Evolutionary conservation across 345 rosid genomes (phyloP).

Genomic region (Eucalyptus polyanthemos): DNA sequence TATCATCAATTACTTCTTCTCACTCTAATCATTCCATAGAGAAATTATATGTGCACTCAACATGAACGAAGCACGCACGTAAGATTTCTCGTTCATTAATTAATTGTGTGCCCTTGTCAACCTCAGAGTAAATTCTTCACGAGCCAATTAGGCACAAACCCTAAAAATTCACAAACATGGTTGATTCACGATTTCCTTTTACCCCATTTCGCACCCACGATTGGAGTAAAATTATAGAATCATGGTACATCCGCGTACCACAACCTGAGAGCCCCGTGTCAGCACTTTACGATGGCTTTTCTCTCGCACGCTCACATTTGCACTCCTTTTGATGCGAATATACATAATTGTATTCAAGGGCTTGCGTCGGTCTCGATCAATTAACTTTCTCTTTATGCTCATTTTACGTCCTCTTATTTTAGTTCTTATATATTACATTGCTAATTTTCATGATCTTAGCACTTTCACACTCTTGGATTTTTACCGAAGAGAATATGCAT

Average conservation of each 20-base stretch:
- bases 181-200: neutral
- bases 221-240: neutral
- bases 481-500: neutral
- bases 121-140: neutral
- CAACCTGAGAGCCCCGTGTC: too few relatives aligned
- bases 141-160: neutral
- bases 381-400: neutral
- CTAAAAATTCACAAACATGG: neutral
- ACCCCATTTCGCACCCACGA: neutral
- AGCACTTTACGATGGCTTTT: neutral
- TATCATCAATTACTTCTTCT: neutral
- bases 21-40: neutral
- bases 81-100: neutral
- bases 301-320: neutral
- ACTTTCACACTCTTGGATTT: neutral
- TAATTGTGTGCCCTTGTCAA: neutral
- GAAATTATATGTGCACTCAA: neutral
- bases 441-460: neutral
- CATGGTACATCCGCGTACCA: too few relatives aligned
- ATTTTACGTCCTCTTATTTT: neutral
- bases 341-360: neutral
- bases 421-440: neutral
- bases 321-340: neutral
- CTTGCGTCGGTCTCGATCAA: neutral
- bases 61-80: neutral